phyloP scores from a whole-genome alignment of 192 early-diverging fungal genomes.

The Backusella psychrophila region DNA sequence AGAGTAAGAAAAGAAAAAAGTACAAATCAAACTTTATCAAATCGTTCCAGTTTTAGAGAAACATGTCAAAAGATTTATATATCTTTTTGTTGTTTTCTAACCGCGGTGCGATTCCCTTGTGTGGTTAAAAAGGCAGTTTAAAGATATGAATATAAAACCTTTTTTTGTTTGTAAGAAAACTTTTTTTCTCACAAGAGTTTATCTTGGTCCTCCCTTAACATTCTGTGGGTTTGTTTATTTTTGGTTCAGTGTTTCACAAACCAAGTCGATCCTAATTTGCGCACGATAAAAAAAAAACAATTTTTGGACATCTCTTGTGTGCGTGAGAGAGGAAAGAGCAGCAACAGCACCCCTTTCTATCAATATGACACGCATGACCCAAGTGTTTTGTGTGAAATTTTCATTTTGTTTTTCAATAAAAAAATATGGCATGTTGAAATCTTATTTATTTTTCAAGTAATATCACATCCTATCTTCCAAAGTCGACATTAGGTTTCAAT shows the following conservation, averaged over 20 bases:
- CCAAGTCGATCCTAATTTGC: neutral
- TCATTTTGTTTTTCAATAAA: neutral
- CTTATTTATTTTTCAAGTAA: no score
- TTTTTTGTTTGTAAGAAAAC: neutral
- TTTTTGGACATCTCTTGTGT: neutral
- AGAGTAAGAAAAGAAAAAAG: neutral
- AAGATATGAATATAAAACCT: neutral
- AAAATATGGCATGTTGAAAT: neutral
- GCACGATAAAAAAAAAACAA: neutral
- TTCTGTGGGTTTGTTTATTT: neutral
- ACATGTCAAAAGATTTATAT: neutral
- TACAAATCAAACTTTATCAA: neutral
- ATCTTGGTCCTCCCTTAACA: neutral
- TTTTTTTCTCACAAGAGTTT: neutral
- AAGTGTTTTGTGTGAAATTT: neutral
- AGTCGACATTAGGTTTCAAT: neutral
- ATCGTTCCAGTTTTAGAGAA: neutral
- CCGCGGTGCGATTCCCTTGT: constrained; percentile 4
- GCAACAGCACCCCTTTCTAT: neutral
- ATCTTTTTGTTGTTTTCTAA: neutral
- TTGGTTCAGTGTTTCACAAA: constrained; percentile 3
- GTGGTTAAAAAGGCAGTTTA: neutral
- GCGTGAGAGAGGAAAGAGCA: neutral
- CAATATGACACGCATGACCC: neutral
- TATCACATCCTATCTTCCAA: no score